Conservation (phyloP, 495 filamentous ascomycete genomes). For the Tetracladium marchalianum region DNA sequence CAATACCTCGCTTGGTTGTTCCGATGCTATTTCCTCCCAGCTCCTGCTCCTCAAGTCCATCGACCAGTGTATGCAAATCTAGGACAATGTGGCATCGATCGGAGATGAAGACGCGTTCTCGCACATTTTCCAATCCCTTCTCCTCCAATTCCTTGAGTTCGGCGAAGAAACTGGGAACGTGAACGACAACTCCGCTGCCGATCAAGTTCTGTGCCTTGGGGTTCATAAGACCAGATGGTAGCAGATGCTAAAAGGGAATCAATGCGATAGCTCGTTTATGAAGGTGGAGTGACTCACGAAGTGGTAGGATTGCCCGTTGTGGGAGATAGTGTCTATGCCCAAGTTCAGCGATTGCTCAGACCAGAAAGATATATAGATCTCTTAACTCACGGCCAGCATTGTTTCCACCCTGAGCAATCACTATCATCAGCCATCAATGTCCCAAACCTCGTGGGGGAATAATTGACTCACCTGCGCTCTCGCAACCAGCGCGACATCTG, state of each 20-base stretch:
- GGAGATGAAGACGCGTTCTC: slow-evolving; percentile 63
- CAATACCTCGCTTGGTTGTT: slow-evolving; percentile 57
- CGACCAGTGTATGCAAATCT: slow-evolving; percentile 71
- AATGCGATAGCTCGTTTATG: slow-evolving; percentile 39
- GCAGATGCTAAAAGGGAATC: slow-evolving; percentile 8
- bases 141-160: slow-evolving; percentile 62
- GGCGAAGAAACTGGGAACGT: slow-evolving; percentile 80
- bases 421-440: slow-evolving; percentile 1
- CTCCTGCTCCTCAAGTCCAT: slow-evolving; percentile 71
- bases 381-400: slow-evolving; percentile 35
- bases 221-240: slow-evolving; percentile 63
- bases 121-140: slow-evolving; percentile 59
- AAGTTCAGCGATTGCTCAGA: slow-evolving; percentile 4
- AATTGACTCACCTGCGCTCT: neutral
- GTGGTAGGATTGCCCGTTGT: neutral
- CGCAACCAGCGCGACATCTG: neutral
- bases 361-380: slow-evolving; percentile 15
- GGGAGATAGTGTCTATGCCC: neutral
- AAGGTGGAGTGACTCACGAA: slow-evolving; percentile 38
- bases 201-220: slow-evolving; percentile 73
- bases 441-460: neutral
- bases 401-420: slow-evolving; percentile 44
- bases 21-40: slow-evolving; percentile 50
- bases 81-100: slow-evolving; percentile 79
- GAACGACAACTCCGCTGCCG: slow-evolving; percentile 75